Base-by-base conservation (phyloP, 257 asterid genomes). In the Pogostemon cablin region DNA sequence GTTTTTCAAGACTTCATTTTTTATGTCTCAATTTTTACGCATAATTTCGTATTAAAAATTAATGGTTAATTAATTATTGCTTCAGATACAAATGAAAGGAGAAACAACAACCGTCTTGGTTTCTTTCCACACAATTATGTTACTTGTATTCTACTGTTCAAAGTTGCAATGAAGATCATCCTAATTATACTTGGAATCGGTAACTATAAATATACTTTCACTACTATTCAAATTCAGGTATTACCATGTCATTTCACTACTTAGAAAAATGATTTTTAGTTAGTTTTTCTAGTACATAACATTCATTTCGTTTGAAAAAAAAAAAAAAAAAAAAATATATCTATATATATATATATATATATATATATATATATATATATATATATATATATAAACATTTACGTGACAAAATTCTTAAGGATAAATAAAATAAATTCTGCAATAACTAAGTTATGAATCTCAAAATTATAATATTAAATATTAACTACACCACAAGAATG, bases 141-240 rank as follows among this genome's bases (percentile, higher is more conserved):
- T 4, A 75, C 83, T 2, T 72, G 75, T 42, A 3, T 75, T 10
- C 38, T 25, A 6, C 17, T 75, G 44, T 54, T 71, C 6, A 59
- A 75, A 54, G 75, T 75, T 7, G 58, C 42, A 41, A 38, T 67
- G 60, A 67, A 42, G 65, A 56, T 75, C 59, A 12, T 62, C 62
- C 43, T 79, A 38, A 72, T 68, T 25, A 44, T 79, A 35, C 69
- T 79, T 2, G 83, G 83, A 52, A 47, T 79, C 2, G 83, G 83
- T 79, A 53, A 44, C 41, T 37, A 3, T 25, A 25, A 25, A 25
- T 25, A 25, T 25, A 25, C 32, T 25, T 7, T 54, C 35, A 1
- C 9, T 41, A 52, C 9, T 52, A 3, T 5, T 25, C 32, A 25
- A 25, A 52, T 15, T 52, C 58, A 52, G 5, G 6, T 52, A 25